A percentile compares a stretch with the other conserved stretches of the same genome.
phyloP scores from a whole-genome alignment of 176 grass and related monocot genomes.

The Oryza glaberrima region DNA sequence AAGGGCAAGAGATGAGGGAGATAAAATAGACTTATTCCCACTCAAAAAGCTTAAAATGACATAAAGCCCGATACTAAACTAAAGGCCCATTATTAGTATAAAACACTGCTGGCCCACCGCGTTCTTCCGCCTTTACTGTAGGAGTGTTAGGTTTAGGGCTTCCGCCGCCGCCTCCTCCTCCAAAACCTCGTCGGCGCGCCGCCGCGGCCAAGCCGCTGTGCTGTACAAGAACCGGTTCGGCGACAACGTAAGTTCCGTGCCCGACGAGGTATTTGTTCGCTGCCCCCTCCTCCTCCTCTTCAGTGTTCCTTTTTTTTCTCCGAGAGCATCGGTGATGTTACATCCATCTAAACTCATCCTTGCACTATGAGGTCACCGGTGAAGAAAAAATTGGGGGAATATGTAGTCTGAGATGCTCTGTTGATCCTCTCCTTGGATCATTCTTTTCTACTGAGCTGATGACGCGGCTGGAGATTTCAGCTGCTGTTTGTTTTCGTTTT shows the following conservation, averaged over 20 bases:
- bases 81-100: background rate
- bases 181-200: background rate
- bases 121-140: background rate
- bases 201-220: background rate
- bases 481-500: background rate
- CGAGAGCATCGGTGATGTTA: conserved; percentile 47
- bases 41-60: background rate
- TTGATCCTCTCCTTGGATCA: background rate
- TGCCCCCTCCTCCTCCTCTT: too few species aligned
- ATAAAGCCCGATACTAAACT: too few species aligned
- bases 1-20: too few species aligned
- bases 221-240: background rate
- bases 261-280: background rate
- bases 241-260: background rate
- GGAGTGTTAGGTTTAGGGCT: too few species aligned
- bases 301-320: background rate
- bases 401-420: conserved; percentile 50
- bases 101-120: background rate
- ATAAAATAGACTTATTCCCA: too few species aligned
- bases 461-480: background rate
- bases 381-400: conserved; percentile 51
- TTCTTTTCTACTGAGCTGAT: background rate
- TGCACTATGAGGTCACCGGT: conserved; percentile 54
- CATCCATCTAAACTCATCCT: conserved; percentile 55
- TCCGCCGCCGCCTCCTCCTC: background rate